Percentiles rank a stretch among this genome's conserved stretches.
phyloP scores from a whole-genome alignment of 169 alveolate species.

The Eimeria falciformis region DNA sequence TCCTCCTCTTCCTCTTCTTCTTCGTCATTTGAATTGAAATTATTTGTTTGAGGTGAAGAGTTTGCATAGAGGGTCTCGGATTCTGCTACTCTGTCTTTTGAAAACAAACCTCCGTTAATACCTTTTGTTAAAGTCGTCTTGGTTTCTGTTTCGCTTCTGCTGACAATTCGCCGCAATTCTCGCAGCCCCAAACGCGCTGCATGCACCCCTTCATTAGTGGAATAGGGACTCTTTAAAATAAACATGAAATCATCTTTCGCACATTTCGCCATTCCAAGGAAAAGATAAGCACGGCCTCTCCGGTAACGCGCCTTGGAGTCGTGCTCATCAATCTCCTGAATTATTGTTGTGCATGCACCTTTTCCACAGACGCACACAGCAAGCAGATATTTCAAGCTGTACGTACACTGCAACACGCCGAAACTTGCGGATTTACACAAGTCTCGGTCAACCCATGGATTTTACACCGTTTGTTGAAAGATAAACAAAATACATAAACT shows the following conservation, averaged over 20 bases:
- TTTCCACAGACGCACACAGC: neutral
- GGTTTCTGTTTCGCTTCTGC: conserved; percentile 26
- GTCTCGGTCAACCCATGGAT: too few species aligned
- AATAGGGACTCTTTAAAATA: conserved; percentile 70
- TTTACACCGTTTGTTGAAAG: too few species aligned
- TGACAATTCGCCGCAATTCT: conserved; percentile 50
- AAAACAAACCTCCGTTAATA: conserved; percentile 16
- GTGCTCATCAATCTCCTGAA: conserved; percentile 77
- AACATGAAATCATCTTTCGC: conserved; percentile 74
- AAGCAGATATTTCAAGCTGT: too few species aligned
- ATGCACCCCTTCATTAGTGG: conserved; percentile 35
- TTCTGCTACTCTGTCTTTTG: neutral
- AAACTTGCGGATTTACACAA: too few species aligned
- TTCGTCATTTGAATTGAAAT: neutral
- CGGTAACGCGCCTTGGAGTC: conserved; percentile 75
- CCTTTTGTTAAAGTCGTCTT: conserved; percentile 18
- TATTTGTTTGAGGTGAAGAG: neutral
- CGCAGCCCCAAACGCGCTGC: conserved; percentile 67
- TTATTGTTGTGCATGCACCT: conserved; percentile 77
- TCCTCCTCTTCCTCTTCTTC: neutral
- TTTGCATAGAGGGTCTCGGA: neutral
- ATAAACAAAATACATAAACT: too few species aligned
- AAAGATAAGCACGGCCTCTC: conserved; percentile 56
- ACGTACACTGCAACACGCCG: too few species aligned
- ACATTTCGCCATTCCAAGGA: conserved; percentile 70